phyloP scores from a whole-genome alignment of 257 asterid genomes.

The Mentha longifolia region DNA sequence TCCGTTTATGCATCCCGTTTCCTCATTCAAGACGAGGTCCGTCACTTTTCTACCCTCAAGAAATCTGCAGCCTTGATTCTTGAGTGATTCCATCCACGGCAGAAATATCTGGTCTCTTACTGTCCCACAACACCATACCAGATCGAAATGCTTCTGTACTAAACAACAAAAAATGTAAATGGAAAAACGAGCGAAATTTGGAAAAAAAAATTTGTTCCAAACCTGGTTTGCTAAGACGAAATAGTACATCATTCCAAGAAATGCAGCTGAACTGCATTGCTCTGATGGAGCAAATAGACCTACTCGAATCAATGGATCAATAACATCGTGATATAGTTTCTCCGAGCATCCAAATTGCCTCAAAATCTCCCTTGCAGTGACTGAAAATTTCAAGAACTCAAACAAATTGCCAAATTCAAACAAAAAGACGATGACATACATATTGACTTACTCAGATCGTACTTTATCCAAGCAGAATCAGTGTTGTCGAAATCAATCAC shows the following conservation, averaged over 20 bases:
- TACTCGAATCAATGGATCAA: constrained; percentile 64
- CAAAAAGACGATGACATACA: constrained; percentile 3
- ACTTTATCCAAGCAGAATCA: constrained; percentile 61
- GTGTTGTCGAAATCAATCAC: constrained; percentile 73
- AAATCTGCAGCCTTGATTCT: constrained; percentile 56
- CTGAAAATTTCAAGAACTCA: constrained; percentile 40
- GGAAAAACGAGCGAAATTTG: too few species aligned
- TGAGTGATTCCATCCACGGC: constrained; percentile 61
- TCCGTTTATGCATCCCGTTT: constrained; percentile 51
- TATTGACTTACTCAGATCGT: constrained; percentile 52
- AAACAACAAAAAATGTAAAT: constrained; percentile 10
- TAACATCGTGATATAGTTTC: constrained; percentile 47
- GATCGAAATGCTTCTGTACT: constrained; percentile 53
- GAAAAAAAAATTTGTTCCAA: not conserved
- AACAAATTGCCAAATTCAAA: constrained; percentile 26
- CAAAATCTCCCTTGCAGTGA: constrained; percentile 70
- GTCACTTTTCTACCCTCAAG: constrained; percentile 62
- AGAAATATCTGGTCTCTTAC: constrained; percentile 53
- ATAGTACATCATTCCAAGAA: constrained; percentile 56
- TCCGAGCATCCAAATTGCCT: constrained; percentile 67
- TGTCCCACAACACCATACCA: constrained; percentile 59
- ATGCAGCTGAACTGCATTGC: constrained; percentile 70
- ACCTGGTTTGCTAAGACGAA: constrained; percentile 67
- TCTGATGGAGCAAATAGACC: constrained; percentile 69
- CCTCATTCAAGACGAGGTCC: constrained; percentile 50